These are phyloP conservation scores for Silene conica DNA, from an alignment of 148 eudicot genomes.

Conservation along the genomic window DNA sequence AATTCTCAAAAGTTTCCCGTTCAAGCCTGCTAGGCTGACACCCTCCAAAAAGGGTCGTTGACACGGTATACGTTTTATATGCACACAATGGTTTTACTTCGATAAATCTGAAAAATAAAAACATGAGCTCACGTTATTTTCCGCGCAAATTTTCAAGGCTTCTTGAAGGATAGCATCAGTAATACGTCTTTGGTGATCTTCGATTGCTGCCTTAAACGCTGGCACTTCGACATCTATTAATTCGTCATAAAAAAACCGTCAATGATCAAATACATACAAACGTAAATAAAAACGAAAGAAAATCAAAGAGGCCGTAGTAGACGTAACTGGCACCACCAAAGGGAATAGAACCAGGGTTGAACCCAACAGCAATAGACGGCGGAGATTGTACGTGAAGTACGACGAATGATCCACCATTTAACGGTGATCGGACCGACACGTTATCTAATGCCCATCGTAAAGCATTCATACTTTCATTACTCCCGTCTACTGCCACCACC, in stretches of 20 bases:
- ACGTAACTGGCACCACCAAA: conserved; percentile 87
- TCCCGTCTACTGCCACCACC: conserved; percentile 75
- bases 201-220: conserved; percentile 71
- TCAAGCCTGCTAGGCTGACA: too few species aligned
- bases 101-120: too few species aligned
- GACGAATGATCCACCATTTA: conserved; percentile 41
- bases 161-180: conserved; percentile 60
- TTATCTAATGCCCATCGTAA: conserved; percentile 67
- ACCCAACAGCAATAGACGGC: conserved; percentile 62
- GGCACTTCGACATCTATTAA: conserved; percentile 61
- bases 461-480: conserved; percentile 81
- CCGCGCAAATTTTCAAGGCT: conserved; percentile 52
- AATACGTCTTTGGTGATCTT: conserved; percentile 62
- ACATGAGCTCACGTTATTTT: conserved; percentile 47
- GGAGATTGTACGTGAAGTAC: conserved; percentile 72
- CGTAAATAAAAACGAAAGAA: not conserved
- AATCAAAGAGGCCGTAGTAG: not conserved
- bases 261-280: not conserved
- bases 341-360: conserved; percentile 75
- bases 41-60: too few species aligned
- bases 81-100: too few species aligned
- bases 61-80: too few species aligned
- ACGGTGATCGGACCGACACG: conserved; percentile 41
- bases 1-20: too few species aligned
- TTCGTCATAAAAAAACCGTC: not conserved